Evolutionary conservation across 2,329 filamentous ascomycete genomes (phyloP).

Genomic region (Decorospora gaudefroyi): DNA sequence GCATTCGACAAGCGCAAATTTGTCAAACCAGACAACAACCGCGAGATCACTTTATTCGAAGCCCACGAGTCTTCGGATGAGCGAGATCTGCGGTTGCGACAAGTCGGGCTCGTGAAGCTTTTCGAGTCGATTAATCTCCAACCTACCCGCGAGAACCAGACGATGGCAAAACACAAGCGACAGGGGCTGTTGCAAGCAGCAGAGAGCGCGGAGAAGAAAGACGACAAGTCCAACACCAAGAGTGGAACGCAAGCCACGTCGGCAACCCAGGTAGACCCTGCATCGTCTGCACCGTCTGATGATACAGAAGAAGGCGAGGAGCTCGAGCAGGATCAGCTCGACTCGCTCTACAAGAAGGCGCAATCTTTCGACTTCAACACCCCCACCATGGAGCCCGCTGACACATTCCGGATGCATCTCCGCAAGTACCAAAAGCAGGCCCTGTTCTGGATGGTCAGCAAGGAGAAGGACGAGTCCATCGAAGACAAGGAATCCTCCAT

Average conservation of each 20-base stretch:
- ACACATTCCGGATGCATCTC: conserved; percentile 79
- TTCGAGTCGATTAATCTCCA: conserved; percentile 87
- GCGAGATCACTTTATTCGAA: conserved; percentile 75
- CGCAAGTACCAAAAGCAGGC: conserved; percentile 96
- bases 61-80: conserved; percentile 85
- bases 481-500: conserved; percentile 75
- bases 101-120: conserved; percentile 84
- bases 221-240: conserved; percentile 53
- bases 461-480: conserved; percentile 79
- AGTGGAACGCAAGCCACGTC: conserved; percentile 45
- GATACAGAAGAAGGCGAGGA: conserved; percentile 84
- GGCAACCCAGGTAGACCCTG: conserved; percentile 47
- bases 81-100: conserved; percentile 77
- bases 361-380: conserved; percentile 96
- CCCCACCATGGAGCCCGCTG: conserved; percentile 79
- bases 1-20: conserved; percentile 72
- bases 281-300: conserved; percentile 62
- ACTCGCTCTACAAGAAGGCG: conserved; percentile 90
- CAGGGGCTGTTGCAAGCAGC: conserved; percentile 84
- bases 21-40: conserved; percentile 68
- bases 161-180: conserved; percentile 76
- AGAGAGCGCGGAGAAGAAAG: conserved; percentile 77
- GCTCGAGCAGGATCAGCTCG: conserved; percentile 92
- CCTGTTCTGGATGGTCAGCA: conserved; percentile 92
- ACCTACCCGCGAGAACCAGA: conserved; percentile 73